These are phyloP conservation scores for Aspergillus carbonarius DNA, from an alignment of 2,329 filamentous ascomycete species.

Conservation along the genomic window DNA sequence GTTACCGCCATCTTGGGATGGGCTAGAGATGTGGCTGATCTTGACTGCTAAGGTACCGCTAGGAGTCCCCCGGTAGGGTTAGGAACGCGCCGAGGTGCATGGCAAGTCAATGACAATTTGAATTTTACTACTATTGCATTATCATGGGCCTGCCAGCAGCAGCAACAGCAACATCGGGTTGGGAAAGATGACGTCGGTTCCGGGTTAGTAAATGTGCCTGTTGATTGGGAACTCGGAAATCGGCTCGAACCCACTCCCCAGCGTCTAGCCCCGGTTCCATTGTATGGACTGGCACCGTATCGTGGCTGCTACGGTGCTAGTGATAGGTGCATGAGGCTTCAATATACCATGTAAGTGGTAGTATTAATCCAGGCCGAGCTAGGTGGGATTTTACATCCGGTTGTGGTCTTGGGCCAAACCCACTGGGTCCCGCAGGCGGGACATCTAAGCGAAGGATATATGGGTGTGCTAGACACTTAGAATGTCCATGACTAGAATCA, in stretches of 20 bases:
- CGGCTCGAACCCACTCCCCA: not conserved
- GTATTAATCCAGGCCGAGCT: too few relatives aligned
- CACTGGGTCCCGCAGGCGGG: not conserved
- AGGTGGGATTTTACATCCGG: too few relatives aligned
- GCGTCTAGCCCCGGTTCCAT: not conserved
- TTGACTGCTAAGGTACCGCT: not conserved
- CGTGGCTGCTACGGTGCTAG: not conserved
- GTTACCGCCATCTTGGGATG: not conserved
- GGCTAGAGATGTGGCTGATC: not conserved
- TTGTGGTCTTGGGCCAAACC: not conserved
- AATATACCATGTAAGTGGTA: not conserved
- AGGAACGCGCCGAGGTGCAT: not conserved
- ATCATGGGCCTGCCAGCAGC: not conserved
- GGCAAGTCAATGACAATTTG: not conserved
- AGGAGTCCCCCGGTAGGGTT: not conserved
- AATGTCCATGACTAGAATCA: not conserved
- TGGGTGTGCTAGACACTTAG: not conserved
- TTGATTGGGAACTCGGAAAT: constrained; percentile 1
- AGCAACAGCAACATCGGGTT: not conserved
- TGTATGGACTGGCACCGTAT: constrained; percentile 2
- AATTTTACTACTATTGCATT: not conserved
- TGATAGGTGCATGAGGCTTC: not conserved
- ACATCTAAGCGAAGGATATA: not conserved
- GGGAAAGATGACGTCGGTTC: constrained; percentile 2
- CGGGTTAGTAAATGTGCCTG: not conserved